Evolutionary conservation across 768 basidiomycete genomes (phyloP), one percentile per base, ranked within the genome.

Genomic region (Phaffia australis): DNA sequence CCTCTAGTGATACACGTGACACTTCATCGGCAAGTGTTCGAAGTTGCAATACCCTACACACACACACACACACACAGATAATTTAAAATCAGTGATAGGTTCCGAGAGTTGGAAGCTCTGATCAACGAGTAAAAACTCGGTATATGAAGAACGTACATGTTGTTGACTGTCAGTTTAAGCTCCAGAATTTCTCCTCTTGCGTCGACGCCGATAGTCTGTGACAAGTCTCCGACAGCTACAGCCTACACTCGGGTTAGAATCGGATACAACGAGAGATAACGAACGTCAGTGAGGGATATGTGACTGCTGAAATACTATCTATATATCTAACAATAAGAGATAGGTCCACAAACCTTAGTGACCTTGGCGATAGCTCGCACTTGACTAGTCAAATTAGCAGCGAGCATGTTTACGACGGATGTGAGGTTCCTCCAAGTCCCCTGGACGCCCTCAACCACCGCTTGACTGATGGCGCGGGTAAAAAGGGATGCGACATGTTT

Each of bases 341-440:
- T 30, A 0, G 16, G 18, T 3, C n/a, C 23, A 69, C 72, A 59
- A 56, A 76, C 75, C 59, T 90, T 93, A 25, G 94, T 97, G 50
- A 98, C 94, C 72, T 90, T 88, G 2, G 90, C 91, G 72, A 94
- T 95, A 47, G 88, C 89, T 46, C 92, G 85, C 73, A 89, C 87
- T 59, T 74, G 75, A 63, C 71, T 73, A 4, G 77, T 79, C 21
- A 79, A 64, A 65, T 77, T 78, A 42, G 73, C 75, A 23, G 78
- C 78, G 63, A 80, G 75, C 46, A 73, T 75, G 75, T 95, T 95
- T 73, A 95, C 91, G 67, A 88, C 89, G 65, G 86, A 79, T 0
- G 90, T 93, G 75, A 95, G 80, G 73, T 89, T 87, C 23, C 86
- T 85, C 92, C 92, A 95, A 9, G 90, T 91, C 21, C 92, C 92